Conservation (phyloP, 2,329 filamentous ascomycete genomes). For the Hymenoscyphus fructigenus region DNA sequence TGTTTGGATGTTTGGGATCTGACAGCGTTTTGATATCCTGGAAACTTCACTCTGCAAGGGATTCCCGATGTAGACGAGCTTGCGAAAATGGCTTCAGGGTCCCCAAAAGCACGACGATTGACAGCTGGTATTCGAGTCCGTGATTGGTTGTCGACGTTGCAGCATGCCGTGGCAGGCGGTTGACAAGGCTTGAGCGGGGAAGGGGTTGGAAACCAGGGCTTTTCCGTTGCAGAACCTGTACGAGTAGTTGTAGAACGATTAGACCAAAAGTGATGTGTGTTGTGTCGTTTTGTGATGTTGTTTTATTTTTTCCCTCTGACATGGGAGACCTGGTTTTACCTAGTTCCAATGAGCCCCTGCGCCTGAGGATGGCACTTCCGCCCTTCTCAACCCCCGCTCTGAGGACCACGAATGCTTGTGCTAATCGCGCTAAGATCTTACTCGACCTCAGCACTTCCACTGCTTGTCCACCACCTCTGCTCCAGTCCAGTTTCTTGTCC, state of each 20-base stretch:
- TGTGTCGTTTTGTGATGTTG: too few species aligned
- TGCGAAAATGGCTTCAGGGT: constrained; percentile 6
- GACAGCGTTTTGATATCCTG: not conserved
- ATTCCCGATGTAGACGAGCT: constrained; percentile 5
- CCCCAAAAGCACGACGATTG: not conserved
- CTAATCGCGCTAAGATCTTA: too few species aligned
- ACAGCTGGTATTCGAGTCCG: not conserved
- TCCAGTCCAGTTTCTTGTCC: too few species aligned
- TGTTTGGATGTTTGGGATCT: not conserved
- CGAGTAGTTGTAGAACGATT: not conserved
- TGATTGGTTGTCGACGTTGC: not conserved
- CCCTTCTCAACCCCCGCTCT: too few species aligned
- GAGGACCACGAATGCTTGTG: too few species aligned
- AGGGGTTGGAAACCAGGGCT: not conserved
- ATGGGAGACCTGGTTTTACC: too few species aligned
- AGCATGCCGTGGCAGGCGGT: constrained; percentile 8
- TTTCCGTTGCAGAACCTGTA: not conserved
- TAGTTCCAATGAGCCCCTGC: too few species aligned
- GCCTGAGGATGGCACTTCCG: too few species aligned
- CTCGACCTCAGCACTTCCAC: too few species aligned
- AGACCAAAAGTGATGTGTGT: not conserved
- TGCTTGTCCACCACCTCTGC: not conserved
- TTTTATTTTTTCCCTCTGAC: too few species aligned
- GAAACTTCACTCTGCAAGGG: not conserved
- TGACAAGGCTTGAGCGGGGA: not conserved